Percentiles rank a stretch among this genome's conserved stretches.
These are phyloP conservation scores for Castanopsis chinensis DNA, from an alignment of 306 rosid genomes.

Conservation along the genomic window DNA sequence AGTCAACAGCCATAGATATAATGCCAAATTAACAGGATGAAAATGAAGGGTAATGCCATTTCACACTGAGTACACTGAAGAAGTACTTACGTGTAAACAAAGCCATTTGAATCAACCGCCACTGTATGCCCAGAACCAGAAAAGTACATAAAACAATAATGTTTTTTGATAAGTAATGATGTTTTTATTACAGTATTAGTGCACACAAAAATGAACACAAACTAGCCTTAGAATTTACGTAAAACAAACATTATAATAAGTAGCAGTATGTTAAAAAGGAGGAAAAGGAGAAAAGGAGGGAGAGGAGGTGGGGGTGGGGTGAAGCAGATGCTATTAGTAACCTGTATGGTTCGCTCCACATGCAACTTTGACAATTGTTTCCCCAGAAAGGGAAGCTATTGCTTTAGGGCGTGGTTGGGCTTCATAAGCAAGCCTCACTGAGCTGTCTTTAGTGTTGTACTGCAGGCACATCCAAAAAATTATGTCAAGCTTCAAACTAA, in stretches of 20 bases:
- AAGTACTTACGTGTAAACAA: constrained; percentile 83
- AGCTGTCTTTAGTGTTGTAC: constrained; percentile 95
- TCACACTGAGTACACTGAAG: constrained; percentile 1
- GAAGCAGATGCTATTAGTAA: constrained; percentile 17
- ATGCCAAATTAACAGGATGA: not conserved
- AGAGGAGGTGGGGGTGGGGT: not conserved
- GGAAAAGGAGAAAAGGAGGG: not conserved
- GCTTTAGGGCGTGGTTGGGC: constrained; percentile 94
- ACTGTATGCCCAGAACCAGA: constrained; percentile 51
- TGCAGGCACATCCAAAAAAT: constrained; percentile 47
- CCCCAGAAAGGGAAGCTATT: constrained; percentile 83
- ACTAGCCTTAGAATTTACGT: too few relatives aligned
- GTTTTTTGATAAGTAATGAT: too few relatives aligned
- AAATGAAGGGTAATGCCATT: not conserved
- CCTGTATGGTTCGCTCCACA: constrained; percentile 97
- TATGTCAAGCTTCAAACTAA: constrained; percentile 17
- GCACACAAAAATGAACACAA: too few relatives aligned
- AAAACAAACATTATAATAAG: too few relatives aligned
- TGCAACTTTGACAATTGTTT: constrained; percentile 80
- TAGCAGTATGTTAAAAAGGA: not conserved
- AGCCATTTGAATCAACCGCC: constrained; percentile 90
- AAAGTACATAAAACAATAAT: constrained; percentile 8
- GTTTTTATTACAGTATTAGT: too few relatives aligned
- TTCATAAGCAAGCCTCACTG: constrained; percentile 92
- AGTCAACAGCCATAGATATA: constrained; percentile 19